Conservation (phyloP, 1,139 yeast genomes). For the Diutina sp. region DNA sequence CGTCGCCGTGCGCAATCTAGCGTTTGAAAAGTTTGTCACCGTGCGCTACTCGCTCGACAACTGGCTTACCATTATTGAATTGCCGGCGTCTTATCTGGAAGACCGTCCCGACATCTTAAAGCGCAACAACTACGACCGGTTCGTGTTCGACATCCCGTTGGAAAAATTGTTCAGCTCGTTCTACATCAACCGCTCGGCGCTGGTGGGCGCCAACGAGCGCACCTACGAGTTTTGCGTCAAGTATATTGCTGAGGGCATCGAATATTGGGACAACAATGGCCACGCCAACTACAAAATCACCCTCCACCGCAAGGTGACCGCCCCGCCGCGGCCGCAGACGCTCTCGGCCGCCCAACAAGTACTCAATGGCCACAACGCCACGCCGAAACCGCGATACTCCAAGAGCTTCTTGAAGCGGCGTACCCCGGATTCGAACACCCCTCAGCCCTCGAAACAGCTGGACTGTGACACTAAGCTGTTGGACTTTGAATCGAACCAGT, state of each 20-base stretch:
- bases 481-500: neutral
- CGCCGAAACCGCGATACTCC: neutral
- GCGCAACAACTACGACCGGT: slow-evolving; percentile 41
- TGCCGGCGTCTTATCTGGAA: slow-evolving; percentile 49
- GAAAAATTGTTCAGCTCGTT: slow-evolving; percentile 23
- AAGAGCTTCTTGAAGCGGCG: slow-evolving; percentile 2
- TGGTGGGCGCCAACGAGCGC: neutral
- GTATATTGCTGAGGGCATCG: slow-evolving; percentile 35
- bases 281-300: slow-evolving; percentile 41
- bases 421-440: neutral
- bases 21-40: slow-evolving; percentile 50
- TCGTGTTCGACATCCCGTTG: slow-evolving; percentile 41
- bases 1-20: slow-evolving; percentile 58
- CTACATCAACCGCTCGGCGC: slow-evolving; percentile 6
- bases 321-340: neutral
- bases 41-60: slow-evolving; percentile 56
- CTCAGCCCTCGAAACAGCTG: neutral
- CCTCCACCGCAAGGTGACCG: neutral
- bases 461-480: neutral
- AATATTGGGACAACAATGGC: slow-evolving; percentile 71
- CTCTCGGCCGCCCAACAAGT: neutral
- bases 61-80: slow-evolving; percentile 65
- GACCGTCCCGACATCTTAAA: slow-evolving; percentile 44
- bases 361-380: neutral
- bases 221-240: slow-evolving; percentile 42